Conservation (phyloP, 768 basidiomycete genomes). For the Tephrocybe sp. region DNA sequence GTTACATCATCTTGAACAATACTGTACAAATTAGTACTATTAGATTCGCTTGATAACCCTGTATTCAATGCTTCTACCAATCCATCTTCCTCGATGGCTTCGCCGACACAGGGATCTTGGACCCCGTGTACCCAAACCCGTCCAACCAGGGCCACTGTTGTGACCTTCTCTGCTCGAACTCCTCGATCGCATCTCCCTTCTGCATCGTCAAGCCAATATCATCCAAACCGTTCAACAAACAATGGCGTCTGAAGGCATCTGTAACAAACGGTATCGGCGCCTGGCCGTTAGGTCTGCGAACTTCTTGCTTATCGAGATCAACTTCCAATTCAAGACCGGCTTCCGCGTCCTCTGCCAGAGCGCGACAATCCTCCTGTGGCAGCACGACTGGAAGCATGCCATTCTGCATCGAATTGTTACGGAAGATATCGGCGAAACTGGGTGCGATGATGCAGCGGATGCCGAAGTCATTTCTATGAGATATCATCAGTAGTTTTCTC, state of each 20-base stretch:
- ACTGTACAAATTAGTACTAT: not conserved
- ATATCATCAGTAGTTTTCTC: slow-evolving; percentile 3
- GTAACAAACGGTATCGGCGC: slow-evolving; percentile 71
- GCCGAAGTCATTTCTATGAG: slow-evolving; percentile 77
- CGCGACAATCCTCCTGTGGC: slow-evolving; percentile 65
- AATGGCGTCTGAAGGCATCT: slow-evolving; percentile 90
- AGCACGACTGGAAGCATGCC: slow-evolving; percentile 83
- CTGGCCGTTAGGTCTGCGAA: slow-evolving; percentile 72
- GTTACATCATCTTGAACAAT: not conserved
- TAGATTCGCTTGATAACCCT: not conserved
- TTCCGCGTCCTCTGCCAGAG: slow-evolving; percentile 75
- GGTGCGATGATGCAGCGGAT: slow-evolving; percentile 86
- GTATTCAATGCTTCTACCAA: slow-evolving; percentile 52
- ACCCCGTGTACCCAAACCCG: slow-evolving; percentile 86
- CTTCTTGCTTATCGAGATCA: slow-evolving; percentile 79
- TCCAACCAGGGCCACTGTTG: slow-evolving; percentile 94
- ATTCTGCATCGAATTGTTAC: slow-evolving; percentile 88
- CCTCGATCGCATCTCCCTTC: slow-evolving; percentile 64
- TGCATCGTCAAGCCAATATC: slow-evolving; percentile 95
- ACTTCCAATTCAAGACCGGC: slow-evolving; percentile 76
- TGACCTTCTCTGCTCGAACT: slow-evolving; percentile 78
- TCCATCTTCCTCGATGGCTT: slow-evolving; percentile 58
- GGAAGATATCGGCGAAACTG: slow-evolving; percentile 90
- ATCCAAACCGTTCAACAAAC: slow-evolving; percentile 93
- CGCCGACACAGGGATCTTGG: slow-evolving; percentile 58